A percentile compares a stretch with the other conserved stretches of the same genome.
These are phyloP conservation scores for Colletotrichum tanaceti DNA, from an alignment of 2,329 filamentous ascomycete species.

Conservation along the genomic window DNA sequence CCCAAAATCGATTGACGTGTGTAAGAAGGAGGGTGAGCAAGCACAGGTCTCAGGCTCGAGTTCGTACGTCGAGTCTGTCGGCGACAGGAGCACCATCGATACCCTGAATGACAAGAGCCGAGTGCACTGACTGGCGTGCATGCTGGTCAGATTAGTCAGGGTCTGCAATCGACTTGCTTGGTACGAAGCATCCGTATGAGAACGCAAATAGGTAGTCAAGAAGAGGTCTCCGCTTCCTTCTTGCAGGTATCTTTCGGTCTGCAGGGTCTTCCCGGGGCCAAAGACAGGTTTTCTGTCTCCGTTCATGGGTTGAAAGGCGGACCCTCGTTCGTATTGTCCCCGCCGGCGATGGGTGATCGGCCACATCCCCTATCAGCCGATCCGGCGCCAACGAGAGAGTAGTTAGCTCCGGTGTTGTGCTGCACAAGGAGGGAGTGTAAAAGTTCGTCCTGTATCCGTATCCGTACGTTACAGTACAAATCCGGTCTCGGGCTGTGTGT, in stretches of 20 bases:
- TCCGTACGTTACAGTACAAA: no score
- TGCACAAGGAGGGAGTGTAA: conserved; percentile 9
- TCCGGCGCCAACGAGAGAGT: conserved; percentile 15
- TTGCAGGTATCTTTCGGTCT: conserved; percentile 27
- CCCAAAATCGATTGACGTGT: conserved; percentile 26
- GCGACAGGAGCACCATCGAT: no score
- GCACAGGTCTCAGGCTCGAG: conserved; percentile 15
- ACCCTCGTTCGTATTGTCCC: conserved; percentile 39
- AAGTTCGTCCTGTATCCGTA: not conserved
- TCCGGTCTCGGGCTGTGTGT: conserved; percentile 4
- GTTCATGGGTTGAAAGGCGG: conserved; percentile 32
- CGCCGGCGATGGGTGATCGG: conserved; percentile 34
- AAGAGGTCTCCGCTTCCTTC: not conserved
- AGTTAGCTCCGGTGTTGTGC: conserved; percentile 16
- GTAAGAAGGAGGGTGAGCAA: not conserved
- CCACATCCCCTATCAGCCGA: conserved; percentile 17
- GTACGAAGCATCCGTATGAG: not conserved
- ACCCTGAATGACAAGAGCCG: no score
- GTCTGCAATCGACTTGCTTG: no score
- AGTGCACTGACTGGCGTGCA: conserved; percentile 14
- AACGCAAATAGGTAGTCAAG: not conserved
- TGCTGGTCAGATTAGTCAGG: not conserved
- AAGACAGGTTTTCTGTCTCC: conserved; percentile 30
- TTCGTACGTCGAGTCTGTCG: conserved; percentile 23
- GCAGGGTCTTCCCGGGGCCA: conserved; percentile 31